Conservation (phyloP, 352 stramenopile species). For the Saprolegnia diclina region DNA sequence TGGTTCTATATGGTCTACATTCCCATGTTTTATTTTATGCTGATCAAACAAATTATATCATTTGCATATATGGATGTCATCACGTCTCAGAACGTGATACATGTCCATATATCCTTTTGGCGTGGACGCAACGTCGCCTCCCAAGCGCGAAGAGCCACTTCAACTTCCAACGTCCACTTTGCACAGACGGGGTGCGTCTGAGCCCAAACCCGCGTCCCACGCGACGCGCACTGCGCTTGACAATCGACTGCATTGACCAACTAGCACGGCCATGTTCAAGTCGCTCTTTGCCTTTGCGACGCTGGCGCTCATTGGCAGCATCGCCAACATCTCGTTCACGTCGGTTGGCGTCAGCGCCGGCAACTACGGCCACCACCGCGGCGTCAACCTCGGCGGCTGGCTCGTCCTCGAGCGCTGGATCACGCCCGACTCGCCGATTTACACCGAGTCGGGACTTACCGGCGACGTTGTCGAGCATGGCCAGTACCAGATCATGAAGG, state of each 20-base stretch:
- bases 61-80: too few species aligned
- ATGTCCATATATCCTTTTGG: too few species aligned
- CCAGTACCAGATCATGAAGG: constrained; percentile 29
- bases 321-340: constrained; percentile 1
- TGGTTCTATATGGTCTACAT: not conserved
- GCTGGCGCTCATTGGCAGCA: not conserved
- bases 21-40: too few species aligned
- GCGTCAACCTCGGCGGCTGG: constrained; percentile 39
- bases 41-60: too few species aligned
- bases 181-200: too few species aligned
- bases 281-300: not conserved
- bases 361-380: constrained; percentile 14
- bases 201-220: not conserved
- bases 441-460: constrained; percentile 2
- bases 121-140: too few species aligned
- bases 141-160: too few species aligned
- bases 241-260: not conserved
- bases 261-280: not conserved
- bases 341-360: not conserved
- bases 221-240: too few species aligned
- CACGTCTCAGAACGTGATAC: too few species aligned
- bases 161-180: too few species aligned
- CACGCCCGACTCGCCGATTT: constrained; percentile 32
- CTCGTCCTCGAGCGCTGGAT: constrained; percentile 39
- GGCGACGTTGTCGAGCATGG: constrained; percentile 21